Conservation (phyloP, 768 basidiomycete species). For the Lentinula guzmanii region DNA sequence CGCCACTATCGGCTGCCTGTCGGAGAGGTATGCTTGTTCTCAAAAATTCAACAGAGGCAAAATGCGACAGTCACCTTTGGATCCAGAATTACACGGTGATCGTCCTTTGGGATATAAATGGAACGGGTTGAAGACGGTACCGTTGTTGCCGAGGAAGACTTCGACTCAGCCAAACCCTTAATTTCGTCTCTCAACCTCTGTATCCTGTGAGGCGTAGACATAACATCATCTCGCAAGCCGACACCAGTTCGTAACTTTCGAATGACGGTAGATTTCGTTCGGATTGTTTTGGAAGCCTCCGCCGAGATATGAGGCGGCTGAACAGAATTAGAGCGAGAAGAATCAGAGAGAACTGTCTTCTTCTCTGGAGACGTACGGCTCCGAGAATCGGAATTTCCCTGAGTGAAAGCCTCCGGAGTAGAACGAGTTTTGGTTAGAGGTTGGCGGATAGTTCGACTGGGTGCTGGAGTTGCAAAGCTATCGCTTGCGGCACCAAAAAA, state of each 20-base stretch:
- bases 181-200: constrained; percentile 13
- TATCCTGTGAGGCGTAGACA: constrained; percentile 4
- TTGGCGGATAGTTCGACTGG: constrained; percentile 20
- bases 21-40: not conserved
- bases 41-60: not conserved
- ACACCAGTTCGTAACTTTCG: not conserved
- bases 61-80: not conserved
- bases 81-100: not conserved
- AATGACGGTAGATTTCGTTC: not conserved
- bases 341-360: not conserved
- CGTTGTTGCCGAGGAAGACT: not conserved
- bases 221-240: not conserved
- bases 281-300: not conserved
- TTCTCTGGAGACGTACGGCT: constrained; percentile 11
- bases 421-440: constrained; percentile 34
- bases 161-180: not conserved
- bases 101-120: not conserved
- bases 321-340: not conserved
- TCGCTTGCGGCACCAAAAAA: constrained; percentile 38
- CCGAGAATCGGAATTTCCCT: constrained; percentile 17
- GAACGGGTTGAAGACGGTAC: not conserved
- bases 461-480: constrained; percentile 28
- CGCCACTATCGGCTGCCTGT: not conserved
- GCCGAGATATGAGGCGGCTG: not conserved
- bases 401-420: constrained; percentile 19